Conservation (phyloP, 2,329 filamentous ascomycete species). For the Ustilaginoidea virens region DNA sequence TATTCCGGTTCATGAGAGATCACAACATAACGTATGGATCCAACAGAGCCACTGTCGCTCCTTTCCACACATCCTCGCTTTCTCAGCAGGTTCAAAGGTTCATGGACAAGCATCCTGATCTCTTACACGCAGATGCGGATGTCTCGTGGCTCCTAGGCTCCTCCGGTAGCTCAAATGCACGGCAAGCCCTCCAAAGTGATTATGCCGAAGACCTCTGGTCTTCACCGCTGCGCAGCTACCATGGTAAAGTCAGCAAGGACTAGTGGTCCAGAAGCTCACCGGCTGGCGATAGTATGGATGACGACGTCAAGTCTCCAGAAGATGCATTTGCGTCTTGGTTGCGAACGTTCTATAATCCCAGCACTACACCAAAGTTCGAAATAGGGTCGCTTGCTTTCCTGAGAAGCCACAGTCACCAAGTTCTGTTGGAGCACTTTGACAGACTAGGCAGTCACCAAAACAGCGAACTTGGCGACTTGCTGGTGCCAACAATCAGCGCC, state of each 20-base stretch:
- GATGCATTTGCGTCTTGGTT: constrained; percentile 17
- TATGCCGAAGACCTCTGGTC: too few species aligned
- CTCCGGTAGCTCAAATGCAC: neutral
- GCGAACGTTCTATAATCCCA: constrained; percentile 29
- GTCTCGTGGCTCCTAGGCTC: constrained; percentile 28
- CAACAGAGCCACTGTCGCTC: constrained; percentile 32
- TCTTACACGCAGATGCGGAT: constrained; percentile 31
- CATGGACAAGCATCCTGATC: constrained; percentile 25
- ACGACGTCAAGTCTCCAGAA: constrained; percentile 10
- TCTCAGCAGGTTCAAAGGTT: constrained; percentile 31
- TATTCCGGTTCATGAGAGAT: constrained; percentile 76
- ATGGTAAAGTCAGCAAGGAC: constrained; percentile 1
- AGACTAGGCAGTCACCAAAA: constrained; percentile 31
- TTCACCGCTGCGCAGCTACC: too few species aligned
- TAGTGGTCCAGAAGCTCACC: constrained; percentile 3
- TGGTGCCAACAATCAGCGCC: constrained; percentile 37
- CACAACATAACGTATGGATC: constrained; percentile 67
- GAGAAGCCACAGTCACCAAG: constrained; percentile 27
- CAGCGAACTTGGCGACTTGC: constrained; percentile 29
- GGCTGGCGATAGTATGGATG: neutral
- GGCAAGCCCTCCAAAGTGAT: too few species aligned
- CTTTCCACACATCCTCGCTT: constrained; percentile 25
- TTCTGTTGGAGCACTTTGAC: constrained; percentile 35
- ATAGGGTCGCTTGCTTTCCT: constrained; percentile 36
- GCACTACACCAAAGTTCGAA: constrained; percentile 38